Percentiles rank a stretch among this genome's conserved stretches.
Conservation (phyloP, 2,329 filamentous ascomycete species). For the Beauveria sp. region DNA sequence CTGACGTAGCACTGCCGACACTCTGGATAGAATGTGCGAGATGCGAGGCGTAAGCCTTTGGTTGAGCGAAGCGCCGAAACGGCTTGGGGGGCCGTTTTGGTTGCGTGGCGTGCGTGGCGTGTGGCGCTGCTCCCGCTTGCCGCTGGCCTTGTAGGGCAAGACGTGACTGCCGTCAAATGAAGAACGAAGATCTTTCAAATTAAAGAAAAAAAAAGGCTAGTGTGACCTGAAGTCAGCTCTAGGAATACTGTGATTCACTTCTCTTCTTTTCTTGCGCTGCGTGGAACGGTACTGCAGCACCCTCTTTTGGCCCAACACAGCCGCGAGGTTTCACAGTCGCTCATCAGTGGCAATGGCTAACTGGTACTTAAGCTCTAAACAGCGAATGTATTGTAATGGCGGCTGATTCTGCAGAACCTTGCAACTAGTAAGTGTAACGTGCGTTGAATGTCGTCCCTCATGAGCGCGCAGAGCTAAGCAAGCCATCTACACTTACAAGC, state of each 20-base stretch:
- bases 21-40: background rate
- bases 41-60: slow-evolving; percentile 6
- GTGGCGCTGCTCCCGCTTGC: background rate
- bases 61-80: background rate
- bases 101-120: slow-evolving; percentile 1
- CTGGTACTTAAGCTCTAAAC: too few relatives aligned
- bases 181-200: background rate
- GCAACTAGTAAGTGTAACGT: too few relatives aligned
- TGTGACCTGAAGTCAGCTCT: too few relatives aligned
- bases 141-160: background rate
- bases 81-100: background rate
- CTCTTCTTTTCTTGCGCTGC: background rate
- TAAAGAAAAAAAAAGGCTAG: background rate
- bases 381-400: too few relatives aligned
- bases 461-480: too few relatives aligned
- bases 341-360: too few relatives aligned
- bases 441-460: too few relatives aligned
- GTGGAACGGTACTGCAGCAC: background rate
- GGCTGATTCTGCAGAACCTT: too few relatives aligned
- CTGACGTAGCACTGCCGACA: slow-evolving; percentile 2
- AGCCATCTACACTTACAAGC: too few relatives aligned
- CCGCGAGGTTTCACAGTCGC: too few relatives aligned
- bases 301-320: background rate
- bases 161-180: background rate
- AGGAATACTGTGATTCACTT: background rate